phyloP scores from a whole-genome alignment of 768 basidiomycete species.

The Kwoniella botswanensis region DNA sequence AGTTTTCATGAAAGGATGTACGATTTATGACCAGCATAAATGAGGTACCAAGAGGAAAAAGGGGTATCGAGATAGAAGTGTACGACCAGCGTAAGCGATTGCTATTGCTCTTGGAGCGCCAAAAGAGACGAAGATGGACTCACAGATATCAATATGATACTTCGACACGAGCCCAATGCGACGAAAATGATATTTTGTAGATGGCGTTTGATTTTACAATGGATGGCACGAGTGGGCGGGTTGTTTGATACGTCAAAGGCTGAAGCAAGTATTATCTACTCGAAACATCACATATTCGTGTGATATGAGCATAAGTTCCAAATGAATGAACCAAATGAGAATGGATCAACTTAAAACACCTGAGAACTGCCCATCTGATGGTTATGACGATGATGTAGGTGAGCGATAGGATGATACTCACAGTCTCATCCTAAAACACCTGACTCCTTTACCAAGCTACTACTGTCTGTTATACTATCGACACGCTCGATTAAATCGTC shows the following conservation, averaged over 20 bases:
- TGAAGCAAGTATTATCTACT: not conserved
- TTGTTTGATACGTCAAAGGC: not conserved
- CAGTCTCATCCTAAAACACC: not conserved
- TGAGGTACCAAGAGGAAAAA: not conserved
- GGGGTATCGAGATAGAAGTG: not conserved
- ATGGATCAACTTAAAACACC: slow-evolving; percentile 3
- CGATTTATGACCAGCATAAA: not conserved
- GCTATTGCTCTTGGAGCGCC: not conserved
- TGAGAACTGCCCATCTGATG: not conserved
- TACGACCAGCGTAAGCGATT: not conserved
- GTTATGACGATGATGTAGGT: not conserved
- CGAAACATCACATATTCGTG: not conserved
- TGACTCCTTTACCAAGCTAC: not conserved
- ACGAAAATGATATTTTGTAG: not conserved
- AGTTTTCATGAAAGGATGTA: not conserved
- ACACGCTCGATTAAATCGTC: too few species aligned
- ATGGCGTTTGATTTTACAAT: not conserved
- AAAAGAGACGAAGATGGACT: not conserved
- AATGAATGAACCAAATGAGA: too few species aligned
- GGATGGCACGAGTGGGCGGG: slow-evolving; percentile 3
- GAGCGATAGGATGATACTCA: not conserved
- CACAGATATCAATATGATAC: not conserved
- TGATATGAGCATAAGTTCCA: too few species aligned
- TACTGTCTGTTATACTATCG: too few species aligned
- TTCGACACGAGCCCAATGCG: not conserved